Evolutionary conservation across 495 filamentous ascomycete species (phyloP), one percentile per base, ranked within the genome.

Genomic region (Talaromyces ruber): DNA sequence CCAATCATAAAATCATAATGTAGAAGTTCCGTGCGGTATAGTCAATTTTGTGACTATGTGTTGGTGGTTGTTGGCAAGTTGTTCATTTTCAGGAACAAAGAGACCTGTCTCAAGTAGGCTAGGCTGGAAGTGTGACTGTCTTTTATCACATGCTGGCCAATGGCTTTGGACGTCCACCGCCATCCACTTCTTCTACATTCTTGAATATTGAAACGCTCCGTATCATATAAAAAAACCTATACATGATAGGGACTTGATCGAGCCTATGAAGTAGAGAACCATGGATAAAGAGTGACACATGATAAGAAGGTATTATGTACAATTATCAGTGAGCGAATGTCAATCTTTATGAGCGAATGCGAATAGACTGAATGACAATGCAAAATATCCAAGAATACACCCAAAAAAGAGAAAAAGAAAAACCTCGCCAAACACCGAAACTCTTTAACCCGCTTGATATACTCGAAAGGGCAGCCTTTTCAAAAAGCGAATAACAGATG

Each of bases 271-370:
- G 34, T n/a, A 18, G 14, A n/a, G 14, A 47, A 21, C 4, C 2
- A 32, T 21, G 43, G 43, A 21, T 28, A 24, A 54, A 26, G 21
- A 54, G 22, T 8, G 51, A 21, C 24, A 24, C 51, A 7, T 28
- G 51, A n/a, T 54, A 14, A 54, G 24, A 16, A n/a, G n/a, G 26
- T 22, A 59, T 52, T 60, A 60, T 60, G 59, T 60, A 60, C 59
- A 60, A 52, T 60, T 32, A 60, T 51, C n/a, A 52, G 59, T 45
- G 43, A 60, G 59, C 26, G 51, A 54, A 25, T 52, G 59, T 51
- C 24, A n/a, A 16, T 8, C 21, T 30, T 34, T 58, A 28, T 52
- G n/a, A 39, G 9, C 25, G 26, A 25, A 16, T 47, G 14, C 32
- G n/a, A 39, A 45, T 18, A 21, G 22, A 28, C 2, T 34, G 29